Base-by-base conservation (phyloP, 169 alveolate species). In the Plasmodium ovale region DNA sequence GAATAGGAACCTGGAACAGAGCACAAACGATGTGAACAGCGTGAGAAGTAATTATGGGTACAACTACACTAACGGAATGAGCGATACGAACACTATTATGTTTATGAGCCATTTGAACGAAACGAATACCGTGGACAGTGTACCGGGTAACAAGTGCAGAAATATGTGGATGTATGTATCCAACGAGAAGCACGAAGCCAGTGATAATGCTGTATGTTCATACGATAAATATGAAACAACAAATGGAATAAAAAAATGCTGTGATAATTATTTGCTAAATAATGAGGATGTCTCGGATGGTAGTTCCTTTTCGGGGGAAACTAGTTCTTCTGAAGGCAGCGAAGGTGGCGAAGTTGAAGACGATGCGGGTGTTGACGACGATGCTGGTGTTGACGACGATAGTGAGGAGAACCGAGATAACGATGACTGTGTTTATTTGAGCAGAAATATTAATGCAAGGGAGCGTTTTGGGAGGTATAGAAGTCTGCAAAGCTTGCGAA, bases 391-490 rank as follows among this genome's bases (percentile, higher is more conserved):
- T 58, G 39, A 35, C 1, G 37, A 62, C 29, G 1, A n/a, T 53
- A 72, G 25, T 14, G 90, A 82, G 16, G 54, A 23, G 42, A 85
- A 82, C 54, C 51, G 53, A 1, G 67, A 67, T 37, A 49, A 68
- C 19, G 49, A 39, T 5, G 90, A 82, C 27, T 29, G 67, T 58
- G 51, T 82, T 5, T 82, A 82, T 31, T 42, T 82, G 60, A 23
- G 64, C 58, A 64, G 67, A 67, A 51, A 82, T 16, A 68, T 82
- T 35, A 65, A 72, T 27, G 90, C 97, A 12, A 93, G 94, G 84
- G 97, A 94, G 39, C 91, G 98, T 71, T 98, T 96, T 82, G 94
- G 88, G 25, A 95, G 94, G 87, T 98, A 97, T 93, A 87, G 98
- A 84, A 97, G 98, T 19, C 85, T 98, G 33, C 95, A 95, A 56